Conservation (phyloP, 257 asterid species). For the Scutellaria galericulata region DNA sequence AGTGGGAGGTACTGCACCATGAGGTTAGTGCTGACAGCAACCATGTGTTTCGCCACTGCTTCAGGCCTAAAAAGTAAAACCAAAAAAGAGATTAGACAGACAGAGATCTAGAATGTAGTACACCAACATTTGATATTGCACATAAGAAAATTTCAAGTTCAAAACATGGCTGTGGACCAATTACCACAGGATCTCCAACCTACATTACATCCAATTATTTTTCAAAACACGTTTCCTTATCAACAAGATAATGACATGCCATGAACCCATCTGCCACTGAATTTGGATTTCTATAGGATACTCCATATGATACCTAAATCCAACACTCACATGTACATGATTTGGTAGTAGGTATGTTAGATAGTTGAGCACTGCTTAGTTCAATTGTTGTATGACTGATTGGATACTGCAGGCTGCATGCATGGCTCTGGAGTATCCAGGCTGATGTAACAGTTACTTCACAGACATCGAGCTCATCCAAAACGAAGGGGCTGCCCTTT, state of each 20-base stretch:
- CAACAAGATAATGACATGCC: constrained; percentile 16
- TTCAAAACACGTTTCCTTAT: background rate
- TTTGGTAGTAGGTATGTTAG: background rate
- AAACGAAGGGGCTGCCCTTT: constrained; percentile 8
- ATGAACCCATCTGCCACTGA: constrained; percentile 17
- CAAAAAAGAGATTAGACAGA: constrained; percentile 29
- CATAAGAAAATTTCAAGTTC: constrained; percentile 22
- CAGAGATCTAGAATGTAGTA: constrained; percentile 7
- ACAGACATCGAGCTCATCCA: constrained; percentile 10
- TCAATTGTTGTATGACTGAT: background rate
- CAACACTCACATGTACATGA: constrained; percentile 14
- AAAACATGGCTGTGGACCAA: background rate
- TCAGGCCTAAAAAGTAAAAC: constrained; percentile 59
- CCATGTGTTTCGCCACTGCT: constrained; percentile 99
- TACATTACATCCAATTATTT: constrained; percentile 5
- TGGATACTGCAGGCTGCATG: constrained; percentile 14
- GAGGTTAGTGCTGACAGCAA: constrained; percentile 98
- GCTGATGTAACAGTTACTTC: constrained; percentile 9
- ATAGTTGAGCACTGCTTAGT: background rate
- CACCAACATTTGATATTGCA: constrained; percentile 3
- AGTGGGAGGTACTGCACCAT: constrained; percentile 51
- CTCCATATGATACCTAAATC: constrained; percentile 16
- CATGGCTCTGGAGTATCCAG: constrained; percentile 9
- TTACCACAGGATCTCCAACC: constrained; percentile 11
- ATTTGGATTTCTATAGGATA: constrained; percentile 1